Evolutionary conservation across 176 grass and related monocot species (phyloP), one percentile per base, ranked within the genome.

Genomic region (Triticum turgidum): DNA sequence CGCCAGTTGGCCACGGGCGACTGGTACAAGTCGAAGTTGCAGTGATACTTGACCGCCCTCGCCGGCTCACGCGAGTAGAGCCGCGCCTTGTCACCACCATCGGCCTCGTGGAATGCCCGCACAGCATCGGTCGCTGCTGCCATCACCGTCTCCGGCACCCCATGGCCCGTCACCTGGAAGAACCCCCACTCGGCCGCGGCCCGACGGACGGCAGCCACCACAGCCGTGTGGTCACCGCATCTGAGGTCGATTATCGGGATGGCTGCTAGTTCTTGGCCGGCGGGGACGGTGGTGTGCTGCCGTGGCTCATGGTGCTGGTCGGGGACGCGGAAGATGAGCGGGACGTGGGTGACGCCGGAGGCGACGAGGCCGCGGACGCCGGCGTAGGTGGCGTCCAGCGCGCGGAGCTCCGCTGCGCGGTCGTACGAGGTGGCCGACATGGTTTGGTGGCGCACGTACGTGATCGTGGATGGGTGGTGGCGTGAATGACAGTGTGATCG

Each of bases 1-100:
- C 85, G 78, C 92, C 92, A 91, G 76, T 89, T 94, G 17, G 82
- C 77, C 42, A 89, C 89, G 3, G 33, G 3, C 13, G 89, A 85
- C 77, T 85, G 44, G 59, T 89, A 94, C 11, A 94, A 65, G 58
- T 91, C 89, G 83, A 94, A 91, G 86, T 91, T 91, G 85, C 89
- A 91, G 44, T 86, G 32, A 64, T 95, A 92, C 79, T 84, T 88
- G 15, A 85, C 83, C 9, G 90, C 83, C 86, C 14, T 69, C 9
- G 21, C 63, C 2, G 67, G 68, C 14, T 56, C 17, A 56, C 17
- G 52, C 17, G 17, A 56, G 6, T 56, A 56, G 52, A 56, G 21
- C 85, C 14, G 52, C 90, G 85, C 82, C 90, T 92, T 95, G 20
- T 89, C 77, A 0, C 74, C 87, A 4, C 70, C 51, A 20, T 71